These are phyloP conservation scores for Ogataea hybrid DNA, from an alignment of 1,139 yeast species.

Conservation along the genomic window DNA sequence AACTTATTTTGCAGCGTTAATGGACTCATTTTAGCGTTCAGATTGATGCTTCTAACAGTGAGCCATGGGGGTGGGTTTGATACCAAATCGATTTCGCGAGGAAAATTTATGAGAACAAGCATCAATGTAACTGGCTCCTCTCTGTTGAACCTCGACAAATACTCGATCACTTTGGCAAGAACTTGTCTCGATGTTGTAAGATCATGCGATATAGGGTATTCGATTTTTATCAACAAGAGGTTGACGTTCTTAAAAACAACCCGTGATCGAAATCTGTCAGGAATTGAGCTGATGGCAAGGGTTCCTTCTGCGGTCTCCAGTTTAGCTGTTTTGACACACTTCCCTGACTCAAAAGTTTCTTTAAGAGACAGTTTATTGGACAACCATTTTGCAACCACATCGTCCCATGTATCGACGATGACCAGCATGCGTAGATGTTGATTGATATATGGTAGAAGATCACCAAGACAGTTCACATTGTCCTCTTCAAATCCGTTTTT, in stretches of 20 bases:
- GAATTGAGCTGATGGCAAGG: constrained; percentile 38
- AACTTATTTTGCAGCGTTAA: constrained; percentile 5
- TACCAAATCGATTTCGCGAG: background rate
- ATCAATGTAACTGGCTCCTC: constrained; percentile 26
- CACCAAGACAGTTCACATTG: constrained; percentile 1
- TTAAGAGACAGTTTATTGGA: constrained; percentile 39
- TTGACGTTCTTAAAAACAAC: constrained; percentile 40
- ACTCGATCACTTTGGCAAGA: constrained; percentile 39
- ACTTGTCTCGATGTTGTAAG: constrained; percentile 39
- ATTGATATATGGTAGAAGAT: background rate
- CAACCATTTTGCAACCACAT: constrained; percentile 46
- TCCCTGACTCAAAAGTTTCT: constrained; percentile 29
- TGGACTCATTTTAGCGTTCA: constrained; percentile 4
- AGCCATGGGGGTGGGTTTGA: constrained; percentile 10
- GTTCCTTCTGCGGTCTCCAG: constrained; percentile 29
- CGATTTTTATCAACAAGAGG: constrained; percentile 48
- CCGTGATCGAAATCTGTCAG: constrained; percentile 38
- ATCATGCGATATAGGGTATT: constrained; percentile 34
- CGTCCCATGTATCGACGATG: constrained; percentile 45
- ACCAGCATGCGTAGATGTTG: constrained; percentile 28
- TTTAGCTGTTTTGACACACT: constrained; percentile 16
- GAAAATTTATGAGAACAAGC: constrained; percentile 16
- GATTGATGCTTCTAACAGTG: background rate
- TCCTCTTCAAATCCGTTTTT: constrained; percentile 2
- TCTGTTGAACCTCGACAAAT: constrained; percentile 38